Base-by-base conservation (phyloP, 23 red algal genomes). In the Gracilaria vermiculophylla region DNA sequence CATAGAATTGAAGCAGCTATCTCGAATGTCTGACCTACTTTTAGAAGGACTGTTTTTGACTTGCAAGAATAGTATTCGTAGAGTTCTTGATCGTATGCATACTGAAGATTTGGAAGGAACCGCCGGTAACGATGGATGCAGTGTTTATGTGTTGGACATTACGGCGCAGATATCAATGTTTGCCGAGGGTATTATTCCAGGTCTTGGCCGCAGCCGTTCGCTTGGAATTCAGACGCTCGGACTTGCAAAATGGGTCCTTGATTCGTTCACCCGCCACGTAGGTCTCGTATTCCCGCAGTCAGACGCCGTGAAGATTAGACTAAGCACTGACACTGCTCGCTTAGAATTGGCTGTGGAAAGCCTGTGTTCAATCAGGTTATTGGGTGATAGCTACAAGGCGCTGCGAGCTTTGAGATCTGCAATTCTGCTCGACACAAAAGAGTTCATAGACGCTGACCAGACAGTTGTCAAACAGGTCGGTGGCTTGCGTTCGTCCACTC, bases 151-250 rank as follows among this genome's bases (percentile, higher is more conserved):
- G 31, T 70, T 91, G 10, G 87, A 91, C 23, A 80, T 91, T 53
- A 66, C 87, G 11, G 64, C 87, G n/a, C 87, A 91, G 49, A 69
- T 91, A 45, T 91, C 87, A 11, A 81, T 91, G 58, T 91, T 91
- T 55, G 76, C 87, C 25, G 87, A 91, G 20, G 87, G 87, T 42
- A 48, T 91, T 9, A 81, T 91, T 54, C 87, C 47, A 7, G 64
- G 58, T 14, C 42, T 91, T 7, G 58, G 72, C 3, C 87, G 87
- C 35, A 67, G 72, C 31, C 87, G 87, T 15, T 91, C 47, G 12
- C 35, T 91, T 10, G 87, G 87, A 48, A 70, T 69, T 47, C 61
- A 64, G 21, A 91, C 87, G 4, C 87, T 91, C 12, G 62, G 65
- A 2, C 76, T 81, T 33, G 75, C 75, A 19, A 80, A 91, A 25